A percentile compares a stretch with the other conserved stretches of the same genome.
phyloP scores from a whole-genome alignment of 23 red algal genomes.

The Agarophyton chilense region DNA sequence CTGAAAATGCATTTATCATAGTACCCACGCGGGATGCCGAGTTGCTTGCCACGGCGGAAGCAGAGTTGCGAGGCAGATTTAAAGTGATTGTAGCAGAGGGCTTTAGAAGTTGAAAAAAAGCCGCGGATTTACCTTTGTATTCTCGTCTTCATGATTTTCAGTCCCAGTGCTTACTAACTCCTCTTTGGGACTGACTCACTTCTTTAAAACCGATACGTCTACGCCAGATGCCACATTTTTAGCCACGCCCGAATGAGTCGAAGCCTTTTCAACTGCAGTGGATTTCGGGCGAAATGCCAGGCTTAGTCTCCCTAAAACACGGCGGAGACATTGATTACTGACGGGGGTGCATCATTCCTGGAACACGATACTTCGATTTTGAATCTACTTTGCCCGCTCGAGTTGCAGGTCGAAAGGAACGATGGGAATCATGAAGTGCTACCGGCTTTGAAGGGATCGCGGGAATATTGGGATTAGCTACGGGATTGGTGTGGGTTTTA shows the following conservation, averaged over 20 bases:
- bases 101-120: constrained; percentile 17
- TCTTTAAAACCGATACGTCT: not conserved
- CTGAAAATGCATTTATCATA: constrained; percentile 52
- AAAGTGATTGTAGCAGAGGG: constrained; percentile 31
- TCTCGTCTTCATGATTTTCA: constrained; percentile 51
- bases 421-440: too few relatives aligned
- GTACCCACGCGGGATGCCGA: constrained; percentile 40
- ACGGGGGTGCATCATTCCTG: not conserved
- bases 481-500: too few relatives aligned
- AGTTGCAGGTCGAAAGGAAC: too few relatives aligned
- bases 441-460: too few relatives aligned
- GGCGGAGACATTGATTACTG: constrained; percentile 23
- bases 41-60: constrained; percentile 24
- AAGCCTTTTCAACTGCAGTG: constrained; percentile 40
- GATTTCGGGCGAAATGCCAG: constrained; percentile 69
- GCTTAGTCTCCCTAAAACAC: constrained; percentile 73
- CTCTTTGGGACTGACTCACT: not conserved
- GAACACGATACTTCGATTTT: not conserved
- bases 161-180: constrained; percentile 44
- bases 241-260: constrained; percentile 51
- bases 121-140: constrained; percentile 11
- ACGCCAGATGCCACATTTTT: constrained; percentile 71
- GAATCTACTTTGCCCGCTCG: not conserved
- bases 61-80: constrained; percentile 3
- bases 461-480: too few relatives aligned